Base-by-base conservation (phyloP, 2,329 filamentous ascomycete genomes). In the Cordyceps cateniannulata region DNA sequence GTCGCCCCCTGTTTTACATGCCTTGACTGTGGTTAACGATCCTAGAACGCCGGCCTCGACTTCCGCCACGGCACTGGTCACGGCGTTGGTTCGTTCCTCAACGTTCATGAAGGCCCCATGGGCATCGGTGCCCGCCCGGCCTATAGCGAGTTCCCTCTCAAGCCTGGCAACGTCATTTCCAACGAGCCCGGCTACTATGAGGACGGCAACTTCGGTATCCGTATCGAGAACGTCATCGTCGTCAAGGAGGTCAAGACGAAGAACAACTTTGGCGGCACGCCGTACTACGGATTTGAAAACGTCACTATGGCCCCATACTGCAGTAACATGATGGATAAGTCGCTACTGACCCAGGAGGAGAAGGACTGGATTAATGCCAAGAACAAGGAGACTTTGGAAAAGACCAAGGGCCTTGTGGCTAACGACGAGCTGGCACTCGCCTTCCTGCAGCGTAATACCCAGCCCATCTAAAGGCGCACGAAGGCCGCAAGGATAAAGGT, bases 121-220 rank as follows among this genome's bases (percentile, higher is more conserved):
- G 95, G 95, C 22, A 96, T 99, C 63, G 95, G 95, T 29, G 97
- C 93, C 10, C 84, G 95, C 49, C 85, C 96, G 44, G 90, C 96
- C 68, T 97, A 93, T 71, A 88, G 91, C 0, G 95, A 99, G 71
- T 93, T 98, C 6, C 83, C 95, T 0, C 81, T 99, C 32, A 85
- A 91, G 0, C 82, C 91, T n/a, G 95, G 95, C 49, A 97, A 99
- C 68, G 93, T 99, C 45, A 85, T 98, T 58, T 98, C 93, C 1
- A 92, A 97, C 69, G 92, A 99, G 74, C 95, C 95, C 1, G 95
- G 95, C 32, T 99, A 93, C 77, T 99, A 99, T 72, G 93, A 98
- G 73, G 95, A 99, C 68, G 93, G 92, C 52, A 86, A 86, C 44
- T 99, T 96, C 70, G 95, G 95, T 20, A 95, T 99, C 66, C 88